Evolutionary conservation across 2,329 filamentous ascomycete species (phyloP), one percentile per base, ranked within the genome.

Genomic region (Neofusicoccum cordaticola): DNA sequence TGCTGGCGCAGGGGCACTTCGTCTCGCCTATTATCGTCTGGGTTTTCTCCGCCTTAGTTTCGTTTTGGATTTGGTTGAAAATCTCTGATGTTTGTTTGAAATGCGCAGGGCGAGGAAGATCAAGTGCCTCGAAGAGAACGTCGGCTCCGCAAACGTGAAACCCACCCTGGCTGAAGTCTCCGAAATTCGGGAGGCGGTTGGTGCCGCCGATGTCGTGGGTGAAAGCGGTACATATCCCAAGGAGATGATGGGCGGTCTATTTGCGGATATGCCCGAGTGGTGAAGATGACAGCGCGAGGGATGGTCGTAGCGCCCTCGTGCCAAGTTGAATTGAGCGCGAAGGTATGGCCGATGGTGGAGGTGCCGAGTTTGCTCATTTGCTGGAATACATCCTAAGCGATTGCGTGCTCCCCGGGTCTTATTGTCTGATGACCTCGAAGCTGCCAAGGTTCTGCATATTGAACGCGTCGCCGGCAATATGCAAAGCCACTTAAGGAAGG

Each of bases 101-200:
- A 2, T 39, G 1, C 11, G 82, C 1, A 79, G 80, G 2, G 81
- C 79, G 0, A 81, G 79, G 0, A 81, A 80, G 66, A 64, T 73
- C 0, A 53, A 66, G 3, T 73, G 80, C 0, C 56, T 81, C 6
- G 77, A 79, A 52, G 75, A 80, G 58, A 82, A 81, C 63, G n/a
- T 65, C 22, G 58, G 44, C 11, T 53, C 66, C 13, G 35, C 65
- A 8, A 47, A 65, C 17, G 31, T 68, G 34, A 47, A 62, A 31
- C 53, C 65, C 1, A 57, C 52, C 5, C 41, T 37, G 41, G 56
- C 56, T 13, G 64, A 66, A 31, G 35, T 63, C n/a, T 27, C 31
- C 9, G 57, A 53, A 19, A 66, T 68, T 12, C 52, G 61, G 37
- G 42, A 56, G 52, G 63, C n/a, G 22, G 22, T 22, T 22, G 22